phyloP scores from a whole-genome alignment of 169 alveolate species.

The Cryptosporidium bovis region DNA sequence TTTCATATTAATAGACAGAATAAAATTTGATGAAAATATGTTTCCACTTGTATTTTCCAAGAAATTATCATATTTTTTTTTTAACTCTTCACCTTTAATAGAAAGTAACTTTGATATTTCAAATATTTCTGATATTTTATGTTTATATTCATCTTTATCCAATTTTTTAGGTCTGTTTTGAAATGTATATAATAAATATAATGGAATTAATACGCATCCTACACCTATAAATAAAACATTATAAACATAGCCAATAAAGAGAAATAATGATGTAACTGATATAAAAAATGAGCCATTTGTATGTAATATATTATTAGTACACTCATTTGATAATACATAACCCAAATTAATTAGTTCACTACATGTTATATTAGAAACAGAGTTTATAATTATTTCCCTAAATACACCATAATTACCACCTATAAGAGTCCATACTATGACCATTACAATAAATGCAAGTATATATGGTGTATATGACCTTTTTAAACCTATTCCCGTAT shows the following conservation, averaged over 20 bases:
- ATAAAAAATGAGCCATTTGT: conserved; percentile 25
- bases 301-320: neutral
- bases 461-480: conserved; percentile 36
- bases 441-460: neutral
- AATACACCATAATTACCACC: conserved; percentile 43
- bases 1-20: neutral
- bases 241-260: conserved; percentile 47
- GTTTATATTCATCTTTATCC: neutral
- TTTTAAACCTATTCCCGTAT: conserved; percentile 25
- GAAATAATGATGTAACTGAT: conserved; percentile 7
- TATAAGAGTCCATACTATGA: conserved; percentile 18
- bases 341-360: conserved; percentile 10
- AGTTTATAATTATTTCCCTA: conserved; percentile 5
- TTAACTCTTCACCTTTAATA: conserved; percentile 23
- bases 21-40: conserved; percentile 1
- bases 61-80: conserved; percentile 25
- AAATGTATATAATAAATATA: neutral
- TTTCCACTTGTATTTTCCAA: conserved; percentile 12
- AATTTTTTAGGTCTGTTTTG: conserved; percentile 23
- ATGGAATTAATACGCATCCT: conserved; percentile 37
- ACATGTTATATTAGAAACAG: conserved; percentile 23
- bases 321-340: neutral
- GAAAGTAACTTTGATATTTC: conserved; percentile 7
- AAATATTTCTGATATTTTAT: conserved; percentile 19
- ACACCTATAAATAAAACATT: conserved; percentile 53